Conservation (phyloP, 176 grass and related monocot genomes). For the Eleusine indica region DNA sequence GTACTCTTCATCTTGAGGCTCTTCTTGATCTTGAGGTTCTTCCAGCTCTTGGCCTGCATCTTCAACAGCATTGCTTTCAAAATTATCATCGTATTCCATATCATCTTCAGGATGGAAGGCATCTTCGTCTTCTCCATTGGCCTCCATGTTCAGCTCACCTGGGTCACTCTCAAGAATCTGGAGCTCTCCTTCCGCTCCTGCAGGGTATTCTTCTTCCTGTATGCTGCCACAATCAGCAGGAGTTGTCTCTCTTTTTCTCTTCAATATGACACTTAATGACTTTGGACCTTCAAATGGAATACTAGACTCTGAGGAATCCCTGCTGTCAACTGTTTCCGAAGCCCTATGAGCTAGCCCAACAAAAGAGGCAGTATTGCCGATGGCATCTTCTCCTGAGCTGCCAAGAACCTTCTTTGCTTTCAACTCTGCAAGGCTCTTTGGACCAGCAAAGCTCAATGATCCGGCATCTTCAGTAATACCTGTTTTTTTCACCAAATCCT, state of each 20-base stretch:
- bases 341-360: constrained; percentile 22
- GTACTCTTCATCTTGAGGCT: constrained; percentile 38
- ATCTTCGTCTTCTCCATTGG: constrained; percentile 41
- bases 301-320: constrained; percentile 25
- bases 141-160: constrained; percentile 10
- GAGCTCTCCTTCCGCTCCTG: constrained; percentile 13
- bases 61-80: constrained; percentile 14
- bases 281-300: constrained; percentile 61
- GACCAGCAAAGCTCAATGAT: constrained; percentile 54
- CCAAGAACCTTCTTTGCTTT: constrained; percentile 54
- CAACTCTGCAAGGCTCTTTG: constrained; percentile 72
- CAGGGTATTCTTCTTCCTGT: constrained; percentile 23
- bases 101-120: constrained; percentile 44
- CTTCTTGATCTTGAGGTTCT: constrained; percentile 35
- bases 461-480: constrained; percentile 32
- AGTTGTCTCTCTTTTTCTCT: constrained; percentile 54
- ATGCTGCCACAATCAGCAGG: constrained; percentile 32
- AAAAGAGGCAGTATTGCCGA: constrained; percentile 14
- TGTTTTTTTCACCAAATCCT: constrained; percentile 28
- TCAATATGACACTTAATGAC: constrained; percentile 56
- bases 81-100: constrained; percentile 25
- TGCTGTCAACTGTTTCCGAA: constrained; percentile 38
- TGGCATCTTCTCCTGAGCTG: constrained; percentile 27
- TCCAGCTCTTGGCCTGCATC: constrained; percentile 27
- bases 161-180: neutral